Evolutionary conservation across 164 flowering plant species (phyloP), one percentile per base, ranked within the genome.

Genomic region (Santalum album): DNA sequence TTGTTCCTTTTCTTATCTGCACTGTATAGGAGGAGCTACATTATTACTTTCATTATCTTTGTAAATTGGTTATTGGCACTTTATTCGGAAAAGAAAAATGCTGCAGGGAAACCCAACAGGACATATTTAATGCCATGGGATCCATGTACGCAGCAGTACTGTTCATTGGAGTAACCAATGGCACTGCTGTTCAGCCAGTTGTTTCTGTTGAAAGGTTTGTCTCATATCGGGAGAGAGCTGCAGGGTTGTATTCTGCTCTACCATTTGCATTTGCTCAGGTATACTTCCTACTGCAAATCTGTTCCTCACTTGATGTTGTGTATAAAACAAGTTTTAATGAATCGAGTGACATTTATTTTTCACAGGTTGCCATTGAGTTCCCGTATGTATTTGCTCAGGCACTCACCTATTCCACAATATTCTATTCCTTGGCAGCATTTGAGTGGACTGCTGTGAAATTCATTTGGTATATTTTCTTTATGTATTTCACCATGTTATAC

Each of bases 231-330:
- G 96, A 94, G 71, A 75, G 99, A 75, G 97, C 92, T 25, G 97
- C 99, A 7, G 97, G 99, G 60, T 75, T 85, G 87, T 94, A 90
- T 61, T 83, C 99, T 22, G 92, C 96, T 55, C 68, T 94, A 25
- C 84, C 99, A 57, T 94, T 90, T 69, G 99, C 96, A 56, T 82
- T 90, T 64, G 95, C 97, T 51, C 99, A 90, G 91, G 99, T 92
- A 15, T 46, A 26, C 25, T 17, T 55, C 38, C 43, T 26, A 21
- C 16, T 51, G 42, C 36, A 38, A 11, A 18, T 20, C 14, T 25
- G 38, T 38, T 40, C 1, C 14, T 46, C 36, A 46, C 29, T 22
- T 6, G 24, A n/a, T n/a, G n/a, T n/a, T n/a, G n/a, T n/a, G n/a
- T n/a, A n/a, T n/a, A n/a, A 36, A 36, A 36, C 40, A 1, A 36